These are phyloP conservation scores for Phoma sp. DNA, from an alignment of 2,329 filamentous ascomycete genomes.

Conservation along the genomic window DNA sequence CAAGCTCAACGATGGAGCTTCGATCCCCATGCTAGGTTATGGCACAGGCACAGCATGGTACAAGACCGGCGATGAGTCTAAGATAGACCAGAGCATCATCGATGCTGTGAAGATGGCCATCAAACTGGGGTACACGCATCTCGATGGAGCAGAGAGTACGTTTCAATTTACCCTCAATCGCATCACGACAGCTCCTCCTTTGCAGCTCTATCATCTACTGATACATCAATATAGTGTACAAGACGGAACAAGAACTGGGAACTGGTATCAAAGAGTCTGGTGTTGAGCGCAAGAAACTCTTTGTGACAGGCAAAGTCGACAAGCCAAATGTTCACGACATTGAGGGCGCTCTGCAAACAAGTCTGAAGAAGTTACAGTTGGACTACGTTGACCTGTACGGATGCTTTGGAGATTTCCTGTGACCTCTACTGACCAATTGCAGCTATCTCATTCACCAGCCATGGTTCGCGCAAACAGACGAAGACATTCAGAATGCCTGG, in stretches of 20 bases:
- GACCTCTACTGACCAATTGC: conserved; percentile 1
- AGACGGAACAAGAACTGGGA: conserved; percentile 59
- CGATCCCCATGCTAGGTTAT: conserved; percentile 75
- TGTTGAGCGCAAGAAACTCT: conserved; percentile 56
- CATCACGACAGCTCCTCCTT: neutral
- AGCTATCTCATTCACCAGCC: conserved; percentile 69
- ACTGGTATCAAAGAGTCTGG: conserved; percentile 55
- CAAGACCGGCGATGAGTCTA: conserved; percentile 55
- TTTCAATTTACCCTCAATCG: neutral
- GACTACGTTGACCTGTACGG: conserved; percentile 67
- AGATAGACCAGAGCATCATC: conserved; percentile 64
- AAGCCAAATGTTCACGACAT: conserved; percentile 60
- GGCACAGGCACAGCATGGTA: conserved; percentile 76
- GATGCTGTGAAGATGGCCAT: conserved; percentile 68
- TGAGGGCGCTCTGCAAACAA: conserved; percentile 60
- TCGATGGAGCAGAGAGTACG: conserved; percentile 75
- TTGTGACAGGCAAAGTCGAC: conserved; percentile 63
- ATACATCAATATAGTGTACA: conserved; percentile 50
- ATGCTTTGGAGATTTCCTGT: neutral
- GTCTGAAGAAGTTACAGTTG: conserved; percentile 65
- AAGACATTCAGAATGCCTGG: conserved; percentile 65
- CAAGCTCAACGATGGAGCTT: conserved; percentile 75
- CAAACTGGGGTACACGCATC: conserved; percentile 71
- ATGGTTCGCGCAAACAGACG: conserved; percentile 62
- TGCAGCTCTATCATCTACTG: neutral